phyloP scores from a whole-genome alignment of 148 eudicot genomes.

The Salicornia ramosissima region DNA sequence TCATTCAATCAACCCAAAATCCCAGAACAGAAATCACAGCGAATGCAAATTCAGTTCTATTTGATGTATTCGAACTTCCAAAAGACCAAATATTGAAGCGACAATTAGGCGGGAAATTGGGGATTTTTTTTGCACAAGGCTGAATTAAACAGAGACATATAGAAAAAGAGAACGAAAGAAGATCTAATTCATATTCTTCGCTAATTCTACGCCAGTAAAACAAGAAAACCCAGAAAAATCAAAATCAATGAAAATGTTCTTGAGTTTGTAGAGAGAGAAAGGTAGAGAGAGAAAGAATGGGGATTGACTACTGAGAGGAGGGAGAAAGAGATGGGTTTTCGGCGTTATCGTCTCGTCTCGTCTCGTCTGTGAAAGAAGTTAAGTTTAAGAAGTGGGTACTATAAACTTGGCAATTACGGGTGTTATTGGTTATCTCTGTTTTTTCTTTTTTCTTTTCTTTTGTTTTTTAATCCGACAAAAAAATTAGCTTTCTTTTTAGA shows the following conservation, averaged over 20 bases:
- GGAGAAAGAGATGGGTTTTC: constrained; percentile 16
- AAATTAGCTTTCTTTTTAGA: neutral
- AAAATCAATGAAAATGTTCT: neutral
- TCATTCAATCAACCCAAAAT: neutral
- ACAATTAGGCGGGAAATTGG: constrained; percentile 35
- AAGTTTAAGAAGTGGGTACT: neutral
- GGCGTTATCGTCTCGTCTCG: constrained; percentile 29
- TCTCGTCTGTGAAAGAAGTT: constrained; percentile 8
- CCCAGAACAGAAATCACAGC: neutral
- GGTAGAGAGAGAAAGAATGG: constrained; percentile 21
- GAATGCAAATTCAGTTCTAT: neutral
- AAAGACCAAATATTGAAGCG: neutral
- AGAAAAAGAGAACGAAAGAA: neutral
- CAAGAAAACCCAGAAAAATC: neutral
- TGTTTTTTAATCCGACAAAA: neutral
- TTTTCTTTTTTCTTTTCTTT: constrained; percentile 1
- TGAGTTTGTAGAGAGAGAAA: neutral
- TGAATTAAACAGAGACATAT: constrained; percentile 25
- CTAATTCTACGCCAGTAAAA: neutral
- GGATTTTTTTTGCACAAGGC: constrained; percentile 8
- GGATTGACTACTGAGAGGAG: constrained; percentile 29
- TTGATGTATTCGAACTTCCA: neutral
- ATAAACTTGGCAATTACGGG: neutral
- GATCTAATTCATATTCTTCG: neutral
- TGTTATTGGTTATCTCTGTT: neutral